phyloP scores from a whole-genome alignment of 208 protist genomes.

The Leishmania tarentolae region DNA sequence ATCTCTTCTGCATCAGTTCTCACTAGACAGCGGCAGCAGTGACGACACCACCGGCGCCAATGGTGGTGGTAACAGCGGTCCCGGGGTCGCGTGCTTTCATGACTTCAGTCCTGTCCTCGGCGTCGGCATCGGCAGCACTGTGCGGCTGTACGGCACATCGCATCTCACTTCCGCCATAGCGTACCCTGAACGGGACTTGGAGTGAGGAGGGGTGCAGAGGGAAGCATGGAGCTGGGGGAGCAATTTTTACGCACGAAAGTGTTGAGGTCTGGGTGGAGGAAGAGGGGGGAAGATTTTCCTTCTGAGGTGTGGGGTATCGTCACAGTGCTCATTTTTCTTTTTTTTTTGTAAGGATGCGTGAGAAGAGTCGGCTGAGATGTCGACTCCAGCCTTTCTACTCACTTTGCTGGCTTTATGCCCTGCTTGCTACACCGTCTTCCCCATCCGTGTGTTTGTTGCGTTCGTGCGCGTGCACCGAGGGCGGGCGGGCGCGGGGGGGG shows the following conservation, averaged over 20 bases:
- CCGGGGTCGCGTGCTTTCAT: slow-evolving; percentile 37
- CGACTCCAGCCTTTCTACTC: neutral
- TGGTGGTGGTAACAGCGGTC: slow-evolving; percentile 13
- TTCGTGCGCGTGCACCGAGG: neutral
- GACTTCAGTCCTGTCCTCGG: slow-evolving; percentile 40
- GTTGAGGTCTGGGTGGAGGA: neutral
- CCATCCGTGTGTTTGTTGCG: neutral
- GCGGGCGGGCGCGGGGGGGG: no score
- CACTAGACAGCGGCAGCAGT: neutral
- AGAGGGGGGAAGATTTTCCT: neutral
- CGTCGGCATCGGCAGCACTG: slow-evolving; percentile 25
- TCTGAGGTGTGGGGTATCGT: no score
- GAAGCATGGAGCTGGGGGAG: neutral
- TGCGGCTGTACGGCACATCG: slow-evolving; percentile 34
- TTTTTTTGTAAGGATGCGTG: neutral
- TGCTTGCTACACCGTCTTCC: neutral
- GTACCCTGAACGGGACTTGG: slow-evolving; percentile 17
- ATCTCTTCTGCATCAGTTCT: slow-evolving; percentile 1
- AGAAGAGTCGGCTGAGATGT: neutral
- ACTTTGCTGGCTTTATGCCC: neutral
- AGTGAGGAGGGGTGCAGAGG: neutral
- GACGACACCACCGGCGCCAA: neutral
- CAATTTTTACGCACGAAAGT: neutral
- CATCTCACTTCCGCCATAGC: slow-evolving; percentile 18
- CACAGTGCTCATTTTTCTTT: neutral